Evolutionary conservation across 192 early-diverging fungal genomes (phyloP).

Genomic region (Backusella tarrabulga): DNA sequence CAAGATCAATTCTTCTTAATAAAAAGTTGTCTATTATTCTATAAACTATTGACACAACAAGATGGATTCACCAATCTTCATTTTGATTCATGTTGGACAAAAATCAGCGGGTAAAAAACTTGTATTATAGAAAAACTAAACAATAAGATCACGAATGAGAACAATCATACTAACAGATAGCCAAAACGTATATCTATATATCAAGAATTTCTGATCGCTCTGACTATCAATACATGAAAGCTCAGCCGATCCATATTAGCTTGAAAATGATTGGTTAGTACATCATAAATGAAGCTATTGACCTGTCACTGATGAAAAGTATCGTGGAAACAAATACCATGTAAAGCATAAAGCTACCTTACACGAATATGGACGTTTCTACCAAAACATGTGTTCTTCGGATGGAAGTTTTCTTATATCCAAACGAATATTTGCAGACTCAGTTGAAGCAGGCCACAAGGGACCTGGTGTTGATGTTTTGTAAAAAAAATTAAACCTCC

Average conservation of each 20-base stretch:
- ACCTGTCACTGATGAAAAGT: not conserved
- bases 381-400: not conserved
- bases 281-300: not conserved
- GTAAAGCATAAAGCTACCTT: not conserved
- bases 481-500: not conserved
- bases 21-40: not conserved
- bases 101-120: not conserved
- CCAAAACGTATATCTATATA: too few species aligned
- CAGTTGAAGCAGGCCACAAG: not conserved
- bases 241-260: too few species aligned
- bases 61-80: not conserved
- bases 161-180: not conserved
- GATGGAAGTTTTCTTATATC: not conserved
- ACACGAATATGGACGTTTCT: not conserved
- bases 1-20: too few species aligned
- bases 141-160: not conserved
- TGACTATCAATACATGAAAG: too few species aligned
- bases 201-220: too few species aligned
- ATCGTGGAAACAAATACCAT: not conserved
- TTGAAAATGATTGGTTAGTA: not conserved
- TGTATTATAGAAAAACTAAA: not conserved
- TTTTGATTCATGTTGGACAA: not conserved
- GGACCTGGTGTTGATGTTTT: constrained; percentile 6
- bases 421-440: not conserved
- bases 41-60: not conserved